phyloP scores from a whole-genome alignment of 495 filamentous ascomycete genomes.

The Lasiosphaeris hirsuta region DNA sequence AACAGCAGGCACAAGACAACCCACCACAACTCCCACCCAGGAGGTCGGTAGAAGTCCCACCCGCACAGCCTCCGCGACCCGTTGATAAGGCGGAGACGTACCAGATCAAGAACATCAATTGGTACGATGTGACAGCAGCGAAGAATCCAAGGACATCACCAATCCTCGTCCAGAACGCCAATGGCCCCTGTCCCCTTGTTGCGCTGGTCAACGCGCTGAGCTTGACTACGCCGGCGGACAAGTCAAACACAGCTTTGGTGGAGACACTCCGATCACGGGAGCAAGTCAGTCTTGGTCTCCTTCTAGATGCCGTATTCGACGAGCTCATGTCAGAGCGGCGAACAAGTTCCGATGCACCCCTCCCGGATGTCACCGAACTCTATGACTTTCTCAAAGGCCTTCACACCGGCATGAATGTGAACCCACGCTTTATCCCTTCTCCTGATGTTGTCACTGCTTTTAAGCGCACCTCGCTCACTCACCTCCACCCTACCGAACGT shows the following conservation, averaged over 20 bases:
- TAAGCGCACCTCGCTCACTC: conserved; percentile 40
- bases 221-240: conserved; percentile 65
- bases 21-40: conserved; percentile 39
- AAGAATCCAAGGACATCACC: conserved; percentile 55
- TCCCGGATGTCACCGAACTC: conserved; percentile 85
- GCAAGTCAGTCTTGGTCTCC: conserved; percentile 78
- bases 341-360: conserved; percentile 37
- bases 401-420: conserved; percentile 98
- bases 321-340: conserved; percentile 71
- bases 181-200: conserved; percentile 90
- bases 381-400: conserved; percentile 83
- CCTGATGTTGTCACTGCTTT: conserved; percentile 40
- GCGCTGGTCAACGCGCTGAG: conserved; percentile 91
- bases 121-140: conserved; percentile 39
- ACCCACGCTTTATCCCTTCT: conserved; percentile 72
- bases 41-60: conserved; percentile 27
- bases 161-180: conserved; percentile 85
- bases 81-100: conserved; percentile 44
- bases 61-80: conserved; percentile 35
- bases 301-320: conserved; percentile 86
- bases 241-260: conserved; percentile 63
- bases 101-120: conserved; percentile 46
- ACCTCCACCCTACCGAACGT: conserved; percentile 42
- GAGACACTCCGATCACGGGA: conserved; percentile 74
- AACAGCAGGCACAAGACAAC: conserved; percentile 17